These are phyloP conservation scores for Eutrema salsugineum DNA, from an alignment of 441 rosid genomes.

Conservation along the genomic window DNA sequence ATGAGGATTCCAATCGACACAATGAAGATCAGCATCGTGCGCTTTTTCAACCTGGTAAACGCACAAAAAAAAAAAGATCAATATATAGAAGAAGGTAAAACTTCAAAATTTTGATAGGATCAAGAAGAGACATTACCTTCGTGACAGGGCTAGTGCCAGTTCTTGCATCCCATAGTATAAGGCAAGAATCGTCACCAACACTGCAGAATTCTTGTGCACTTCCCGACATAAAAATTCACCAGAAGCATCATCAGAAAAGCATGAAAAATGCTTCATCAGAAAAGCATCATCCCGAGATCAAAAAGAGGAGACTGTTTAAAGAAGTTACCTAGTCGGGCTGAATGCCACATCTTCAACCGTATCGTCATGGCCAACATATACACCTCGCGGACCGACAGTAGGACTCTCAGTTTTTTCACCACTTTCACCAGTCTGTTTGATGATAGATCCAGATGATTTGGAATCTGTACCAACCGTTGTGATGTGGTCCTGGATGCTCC, in stretches of 20 bases:
- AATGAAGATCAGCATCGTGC: constrained; percentile 93
- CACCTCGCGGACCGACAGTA: constrained; percentile 85
- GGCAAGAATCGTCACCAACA: constrained; percentile 99
- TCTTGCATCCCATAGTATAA: constrained; percentile 99
- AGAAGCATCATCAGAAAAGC: constrained; percentile 20
- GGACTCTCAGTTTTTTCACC: constrained; percentile 70
- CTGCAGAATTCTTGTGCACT: constrained; percentile 98
- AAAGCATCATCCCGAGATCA: not conserved
- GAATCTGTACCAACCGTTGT: constrained; percentile 63
- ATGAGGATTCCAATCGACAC: constrained; percentile 97
- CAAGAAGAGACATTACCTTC: constrained; percentile 48
- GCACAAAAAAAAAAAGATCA: constrained; percentile 6
- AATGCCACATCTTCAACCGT: constrained; percentile 98
- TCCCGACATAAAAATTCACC: constrained; percentile 34
- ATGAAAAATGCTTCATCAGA: not conserved
- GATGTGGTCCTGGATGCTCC: constrained; percentile 99
- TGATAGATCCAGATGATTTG: constrained; percentile 67
- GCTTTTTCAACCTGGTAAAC: constrained; percentile 86
- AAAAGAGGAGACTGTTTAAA: not conserved
- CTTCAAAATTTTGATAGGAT: not conserved
- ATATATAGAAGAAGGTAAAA: not conserved
- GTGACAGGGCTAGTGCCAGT: constrained; percentile 67
- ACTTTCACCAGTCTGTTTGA: constrained; percentile 63
- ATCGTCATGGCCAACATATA: constrained; percentile 88
- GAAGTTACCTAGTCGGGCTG: constrained; percentile 87